Evolutionary conservation across 148 eudicot species (phyloP), one percentile per base, ranked within the genome.

Genomic region (Diospyros kaki): DNA sequence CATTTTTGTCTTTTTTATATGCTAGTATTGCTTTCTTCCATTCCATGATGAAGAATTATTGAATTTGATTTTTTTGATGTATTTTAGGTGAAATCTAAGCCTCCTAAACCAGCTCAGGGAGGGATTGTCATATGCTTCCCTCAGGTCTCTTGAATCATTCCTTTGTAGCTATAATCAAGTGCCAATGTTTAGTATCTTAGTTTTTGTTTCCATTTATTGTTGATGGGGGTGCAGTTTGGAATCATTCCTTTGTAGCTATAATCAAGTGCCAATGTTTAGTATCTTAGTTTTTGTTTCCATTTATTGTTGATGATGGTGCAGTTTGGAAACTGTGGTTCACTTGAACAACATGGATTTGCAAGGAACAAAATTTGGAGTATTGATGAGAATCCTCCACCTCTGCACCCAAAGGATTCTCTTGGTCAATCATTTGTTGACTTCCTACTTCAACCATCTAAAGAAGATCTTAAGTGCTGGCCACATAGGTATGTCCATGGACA

Each of bases 71-170:
- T 50, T 18, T 12, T 58, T 58, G 39, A 51, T 73, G 64, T 66
- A 40, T 28, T 64, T 80, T 73, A 92, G 99, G 95, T 90, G 15
- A 78, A 87, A 55, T 84, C 87, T 52, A 92, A 83, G 84, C 85
- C 97, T 77, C 93, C 96, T 10, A 93, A 90, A 78, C 89, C 90
- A 9, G 87, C 84, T 87, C 84, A 97, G 64, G 99, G 98, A 76
- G 99, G 99, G 66, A 90, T 91, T 28, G 86, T 96, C 68, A 83
- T 91, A 72, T 95, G 97, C 80, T 95, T 95, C 73, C 99, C 99
- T 40, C 93, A 95, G 99, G 99, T 95, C 84, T 44, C n/a, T 42
- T 71, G 39, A 39, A 44, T 68, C 59, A 44, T 70, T 58, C 46
- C 48, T 65, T 44, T 14, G 4, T 38, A 12, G 15, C 9, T 78